phyloP scores from a whole-genome alignment of 768 basidiomycete species.

The Russula abietina region DNA sequence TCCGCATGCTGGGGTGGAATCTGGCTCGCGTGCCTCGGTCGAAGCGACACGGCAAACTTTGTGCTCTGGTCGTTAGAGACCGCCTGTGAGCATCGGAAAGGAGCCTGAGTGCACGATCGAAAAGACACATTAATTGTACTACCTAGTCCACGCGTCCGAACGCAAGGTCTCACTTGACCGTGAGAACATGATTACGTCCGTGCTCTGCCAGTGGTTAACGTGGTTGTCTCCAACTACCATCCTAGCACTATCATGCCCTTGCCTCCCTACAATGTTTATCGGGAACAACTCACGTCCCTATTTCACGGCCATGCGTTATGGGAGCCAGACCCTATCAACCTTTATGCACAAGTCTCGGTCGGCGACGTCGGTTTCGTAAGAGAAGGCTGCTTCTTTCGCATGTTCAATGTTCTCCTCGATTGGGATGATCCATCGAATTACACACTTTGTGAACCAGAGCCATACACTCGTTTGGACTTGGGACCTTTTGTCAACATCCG shows the following conservation, averaged over 20 bases:
- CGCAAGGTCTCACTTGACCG: no score
- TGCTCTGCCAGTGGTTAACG: no score
- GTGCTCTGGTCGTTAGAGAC: no score
- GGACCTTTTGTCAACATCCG: not conserved
- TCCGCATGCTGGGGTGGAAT: no score
- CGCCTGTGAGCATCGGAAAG: no score
- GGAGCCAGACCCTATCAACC: slow-evolving; percentile 23
- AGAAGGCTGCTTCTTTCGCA: slow-evolving; percentile 21
- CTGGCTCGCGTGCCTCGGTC: no score
- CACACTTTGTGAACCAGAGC: not conserved
- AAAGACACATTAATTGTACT: no score
- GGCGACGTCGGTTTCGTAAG: slow-evolving; percentile 26
- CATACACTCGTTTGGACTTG: not conserved
- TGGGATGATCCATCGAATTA: slow-evolving; percentile 9
- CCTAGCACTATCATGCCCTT: slow-evolving; percentile 5
- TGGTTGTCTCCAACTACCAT: not conserved
- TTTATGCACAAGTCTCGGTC: slow-evolving; percentile 22
- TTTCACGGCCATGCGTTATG: slow-evolving; percentile 23
- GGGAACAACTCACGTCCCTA: slow-evolving; percentile 23
- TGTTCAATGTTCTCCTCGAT: slow-evolving; percentile 21
- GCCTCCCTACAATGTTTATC: slow-evolving; percentile 19
- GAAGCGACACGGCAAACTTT: no score
- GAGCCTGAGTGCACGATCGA: no score
- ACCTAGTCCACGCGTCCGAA: no score
- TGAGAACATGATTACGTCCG: no score